A percentile compares a stretch with the other conserved stretches of the same genome.
These are phyloP conservation scores for Pseudotsuga menziesii DNA, from an alignment of 75 land plant species.

Conservation along the genomic window DNA sequence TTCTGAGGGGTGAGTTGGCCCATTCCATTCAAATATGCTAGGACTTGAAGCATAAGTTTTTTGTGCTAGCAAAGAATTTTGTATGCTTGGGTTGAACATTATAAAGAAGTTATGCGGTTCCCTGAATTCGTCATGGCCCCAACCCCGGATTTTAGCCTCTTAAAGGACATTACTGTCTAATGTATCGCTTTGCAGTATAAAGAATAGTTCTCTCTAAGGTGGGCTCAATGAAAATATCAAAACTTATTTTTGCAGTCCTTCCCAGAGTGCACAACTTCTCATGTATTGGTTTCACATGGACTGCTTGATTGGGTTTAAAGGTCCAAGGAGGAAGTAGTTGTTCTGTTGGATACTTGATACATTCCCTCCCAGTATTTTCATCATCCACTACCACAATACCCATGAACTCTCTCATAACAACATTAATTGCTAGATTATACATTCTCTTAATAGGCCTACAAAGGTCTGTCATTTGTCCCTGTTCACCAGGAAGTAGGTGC, in stretches of 20 bases:
- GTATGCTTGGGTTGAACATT: constrained; percentile 13
- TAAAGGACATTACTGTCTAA: constrained; percentile 82
- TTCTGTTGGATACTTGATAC: constrained; percentile 96
- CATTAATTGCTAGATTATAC: constrained; percentile 88
- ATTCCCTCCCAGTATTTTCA: constrained; percentile 86
- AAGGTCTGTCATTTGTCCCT: constrained; percentile 97
- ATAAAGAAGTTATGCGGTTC: constrained; percentile 8
- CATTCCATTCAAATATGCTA: constrained; percentile 36
- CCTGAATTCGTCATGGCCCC: constrained; percentile 51
- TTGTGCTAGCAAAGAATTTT: constrained; percentile 16
- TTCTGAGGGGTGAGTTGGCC: constrained; percentile 32
- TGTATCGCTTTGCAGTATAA: constrained; percentile 86
- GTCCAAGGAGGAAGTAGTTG: constrained; percentile 88
- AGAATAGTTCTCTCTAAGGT: constrained; percentile 75
- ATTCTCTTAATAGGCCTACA: constrained; percentile 87
- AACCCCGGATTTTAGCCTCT: constrained; percentile 80
- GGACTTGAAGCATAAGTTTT: constrained; percentile 35
- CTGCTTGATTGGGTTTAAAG: constrained; percentile 86
- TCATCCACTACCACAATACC: constrained; percentile 94
- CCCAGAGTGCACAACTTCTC: constrained; percentile 75
- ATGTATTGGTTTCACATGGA: constrained; percentile 75
- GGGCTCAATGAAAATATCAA: constrained; percentile 82
- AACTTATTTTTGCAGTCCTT: constrained; percentile 69
- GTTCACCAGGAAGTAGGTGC: constrained; percentile 90
- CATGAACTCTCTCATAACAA: constrained; percentile 94